These are phyloP conservation scores for Termitomyces sp. DNA, from an alignment of 768 basidiomycete genomes.

Conservation along the genomic window DNA sequence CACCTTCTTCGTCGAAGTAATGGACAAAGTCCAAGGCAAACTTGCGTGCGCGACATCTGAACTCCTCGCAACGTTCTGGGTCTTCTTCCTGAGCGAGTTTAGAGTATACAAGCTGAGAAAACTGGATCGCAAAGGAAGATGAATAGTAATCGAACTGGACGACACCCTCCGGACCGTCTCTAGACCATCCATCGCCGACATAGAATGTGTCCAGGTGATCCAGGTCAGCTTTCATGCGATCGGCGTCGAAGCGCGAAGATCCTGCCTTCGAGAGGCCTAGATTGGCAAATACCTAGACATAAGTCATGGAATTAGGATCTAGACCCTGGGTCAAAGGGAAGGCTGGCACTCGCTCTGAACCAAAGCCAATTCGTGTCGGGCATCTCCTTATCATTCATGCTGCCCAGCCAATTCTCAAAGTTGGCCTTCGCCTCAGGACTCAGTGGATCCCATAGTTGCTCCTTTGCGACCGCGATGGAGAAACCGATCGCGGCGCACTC, in stretches of 20 bases:
- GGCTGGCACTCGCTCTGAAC: conserved; percentile 54
- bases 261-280: conserved; percentile 65
- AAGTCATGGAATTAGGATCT: neutral
- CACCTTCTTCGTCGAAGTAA: conserved; percentile 74
- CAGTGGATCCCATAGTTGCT: conserved; percentile 65
- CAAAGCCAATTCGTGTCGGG: conserved; percentile 84
- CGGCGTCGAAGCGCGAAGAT: conserved; percentile 52
- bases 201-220: conserved; percentile 81
- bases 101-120: conserved; percentile 69
- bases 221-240: conserved; percentile 70
- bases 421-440: conserved; percentile 50
- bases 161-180: conserved; percentile 76
- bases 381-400: conserved; percentile 83
- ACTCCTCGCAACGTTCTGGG: conserved; percentile 62
- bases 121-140: conserved; percentile 78
- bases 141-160: conserved; percentile 81
- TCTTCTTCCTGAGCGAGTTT: conserved; percentile 63
- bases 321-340: neutral
- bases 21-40: conserved; percentile 73
- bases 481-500: conserved; percentile 79
- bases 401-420: conserved; percentile 66
- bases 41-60: conserved; percentile 56
- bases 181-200: conserved; percentile 72
- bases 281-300: conserved; percentile 65
- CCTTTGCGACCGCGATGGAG: conserved; percentile 61